Percentiles rank a stretch among this genome's conserved stretches.
These are phyloP conservation scores for Agaricus sinodeliciosus DNA, from an alignment of 768 basidiomycete genomes.

Conservation along the genomic window DNA sequence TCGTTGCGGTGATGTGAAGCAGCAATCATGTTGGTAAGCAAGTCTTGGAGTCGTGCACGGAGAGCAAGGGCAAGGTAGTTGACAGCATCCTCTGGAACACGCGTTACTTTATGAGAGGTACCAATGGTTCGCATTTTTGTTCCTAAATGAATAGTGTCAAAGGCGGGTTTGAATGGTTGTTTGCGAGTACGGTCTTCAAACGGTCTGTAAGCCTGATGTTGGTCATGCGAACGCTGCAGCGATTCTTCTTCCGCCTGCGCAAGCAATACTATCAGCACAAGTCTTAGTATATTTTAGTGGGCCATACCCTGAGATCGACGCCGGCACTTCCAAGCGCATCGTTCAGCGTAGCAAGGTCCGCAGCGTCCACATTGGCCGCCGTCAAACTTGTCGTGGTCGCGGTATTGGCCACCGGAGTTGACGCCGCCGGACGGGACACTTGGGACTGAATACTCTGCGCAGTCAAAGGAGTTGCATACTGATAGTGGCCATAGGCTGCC, in stretches of 20 bases:
- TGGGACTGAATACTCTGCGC: constrained; percentile 19
- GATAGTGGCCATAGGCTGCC: constrained; percentile 42
- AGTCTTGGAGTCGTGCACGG: constrained; percentile 64
- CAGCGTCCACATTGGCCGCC: constrained; percentile 41
- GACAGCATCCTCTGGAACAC: constrained; percentile 62
- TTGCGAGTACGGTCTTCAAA: constrained; percentile 78
- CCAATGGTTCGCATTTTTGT: constrained; percentile 64
- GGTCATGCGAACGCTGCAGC: constrained; percentile 59
- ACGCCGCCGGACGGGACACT: constrained; percentile 17
- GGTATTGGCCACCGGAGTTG: constrained; percentile 17
- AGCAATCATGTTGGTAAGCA: constrained; percentile 59
- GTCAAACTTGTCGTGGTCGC: constrained; percentile 16
- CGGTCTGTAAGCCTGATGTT: constrained; percentile 54
- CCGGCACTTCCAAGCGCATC: constrained; percentile 85
- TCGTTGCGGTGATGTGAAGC: constrained; percentile 66
- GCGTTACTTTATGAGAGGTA: constrained; percentile 59
- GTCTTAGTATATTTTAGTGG: neutral
- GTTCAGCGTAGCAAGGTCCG: constrained; percentile 73
- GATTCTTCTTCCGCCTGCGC: constrained; percentile 80
- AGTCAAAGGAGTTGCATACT: constrained; percentile 29
- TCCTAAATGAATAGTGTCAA: constrained; percentile 61
- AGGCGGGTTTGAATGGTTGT: constrained; percentile 62
- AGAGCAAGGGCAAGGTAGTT: constrained; percentile 78
- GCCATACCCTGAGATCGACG: constrained; percentile 70
- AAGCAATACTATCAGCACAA: neutral